A percentile compares a stretch with the other conserved stretches of the same genome.
These are phyloP conservation scores for Pythium folliculosum DNA, from an alignment of 352 stramenopile genomes.

Conservation along the genomic window DNA sequence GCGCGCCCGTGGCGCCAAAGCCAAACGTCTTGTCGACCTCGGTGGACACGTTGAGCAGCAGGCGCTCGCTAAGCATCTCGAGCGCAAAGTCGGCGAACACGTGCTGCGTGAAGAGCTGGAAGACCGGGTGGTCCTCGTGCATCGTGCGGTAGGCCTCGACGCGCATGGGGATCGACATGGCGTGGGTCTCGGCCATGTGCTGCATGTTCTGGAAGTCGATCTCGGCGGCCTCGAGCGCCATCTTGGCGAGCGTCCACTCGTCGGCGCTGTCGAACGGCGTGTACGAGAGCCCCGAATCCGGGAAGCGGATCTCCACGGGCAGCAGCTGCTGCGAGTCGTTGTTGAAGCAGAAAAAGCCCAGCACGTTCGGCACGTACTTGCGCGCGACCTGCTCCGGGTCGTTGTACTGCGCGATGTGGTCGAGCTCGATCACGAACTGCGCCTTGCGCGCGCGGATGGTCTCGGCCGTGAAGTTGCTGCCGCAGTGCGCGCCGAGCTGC, in stretches of 20 bases:
- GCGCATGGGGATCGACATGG: slow-evolving; percentile 45
- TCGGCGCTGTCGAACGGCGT: slow-evolving; percentile 38
- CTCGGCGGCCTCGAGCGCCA: slow-evolving; percentile 44
- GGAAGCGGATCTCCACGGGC: slow-evolving; percentile 43
- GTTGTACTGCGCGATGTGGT: slow-evolving; percentile 39
- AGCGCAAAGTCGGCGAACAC: slow-evolving; percentile 12
- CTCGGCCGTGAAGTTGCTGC: too few relatives aligned
- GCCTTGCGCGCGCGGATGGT: slow-evolving; percentile 26
- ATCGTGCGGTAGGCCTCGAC: slow-evolving; percentile 45
- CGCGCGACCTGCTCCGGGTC: slow-evolving; percentile 3
- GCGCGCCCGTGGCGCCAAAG: slow-evolving; percentile 40
- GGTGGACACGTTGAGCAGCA: slow-evolving; percentile 9
- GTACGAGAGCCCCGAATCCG: slow-evolving; percentile 50
- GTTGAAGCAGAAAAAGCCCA: slow-evolving; percentile 24
- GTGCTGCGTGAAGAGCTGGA: slow-evolving; percentile 40
- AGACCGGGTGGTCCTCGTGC: slow-evolving; percentile 33
- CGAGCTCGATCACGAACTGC: slow-evolving; percentile 45
- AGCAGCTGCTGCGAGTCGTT: slow-evolving; percentile 30
- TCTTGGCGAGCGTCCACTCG: slow-evolving; percentile 58
- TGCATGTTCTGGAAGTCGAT: slow-evolving; percentile 52
- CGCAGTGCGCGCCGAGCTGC: too few relatives aligned
- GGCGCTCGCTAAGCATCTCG: slow-evolving; percentile 10
- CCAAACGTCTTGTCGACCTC: slow-evolving; percentile 41
- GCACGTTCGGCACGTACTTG: slow-evolving; percentile 46
- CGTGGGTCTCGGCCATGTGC: slow-evolving; percentile 57